Conservation (phyloP, 2,329 filamentous ascomycete species). For the Cordyceps tenuipes region DNA sequence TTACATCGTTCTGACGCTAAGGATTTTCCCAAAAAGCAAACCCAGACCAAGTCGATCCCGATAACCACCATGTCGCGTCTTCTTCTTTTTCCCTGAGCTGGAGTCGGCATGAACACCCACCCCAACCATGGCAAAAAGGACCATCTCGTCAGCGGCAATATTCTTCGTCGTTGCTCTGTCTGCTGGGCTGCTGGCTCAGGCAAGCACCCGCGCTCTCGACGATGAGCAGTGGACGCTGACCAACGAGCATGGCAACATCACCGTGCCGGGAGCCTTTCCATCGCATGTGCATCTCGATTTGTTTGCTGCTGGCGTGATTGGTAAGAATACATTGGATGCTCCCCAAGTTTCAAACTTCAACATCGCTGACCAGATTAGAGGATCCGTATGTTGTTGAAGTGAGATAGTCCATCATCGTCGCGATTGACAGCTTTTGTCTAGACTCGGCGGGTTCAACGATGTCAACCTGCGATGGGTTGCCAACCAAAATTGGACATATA, state of each 20-base stretch:
- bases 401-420: too few relatives aligned
- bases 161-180: not conserved
- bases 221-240: slow-evolving; percentile 2
- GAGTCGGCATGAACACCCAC: too few relatives aligned
- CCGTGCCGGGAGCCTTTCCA: slow-evolving; percentile 45
- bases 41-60: not conserved
- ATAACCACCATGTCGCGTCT: not conserved
- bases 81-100: too few relatives aligned
- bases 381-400: not conserved
- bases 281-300: slow-evolving; percentile 54
- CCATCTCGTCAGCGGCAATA: not conserved
- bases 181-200: not conserved
- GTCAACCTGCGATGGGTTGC: slow-evolving; percentile 53
- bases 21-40: not conserved
- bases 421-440: not conserved
- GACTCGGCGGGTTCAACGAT: slow-evolving; percentile 41
- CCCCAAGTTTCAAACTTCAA: not conserved
- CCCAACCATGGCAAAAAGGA: not conserved
- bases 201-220: not conserved
- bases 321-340: slow-evolving; percentile 22
- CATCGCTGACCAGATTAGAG: not conserved
- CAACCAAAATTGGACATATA: slow-evolving; percentile 49
- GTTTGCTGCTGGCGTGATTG: slow-evolving; percentile 42
- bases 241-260: slow-evolving; percentile 10
- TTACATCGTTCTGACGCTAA: not conserved